Evolutionary conservation across 2,329 filamentous ascomycete genomes (phyloP).

Genomic region (Coniella vitis): DNA sequence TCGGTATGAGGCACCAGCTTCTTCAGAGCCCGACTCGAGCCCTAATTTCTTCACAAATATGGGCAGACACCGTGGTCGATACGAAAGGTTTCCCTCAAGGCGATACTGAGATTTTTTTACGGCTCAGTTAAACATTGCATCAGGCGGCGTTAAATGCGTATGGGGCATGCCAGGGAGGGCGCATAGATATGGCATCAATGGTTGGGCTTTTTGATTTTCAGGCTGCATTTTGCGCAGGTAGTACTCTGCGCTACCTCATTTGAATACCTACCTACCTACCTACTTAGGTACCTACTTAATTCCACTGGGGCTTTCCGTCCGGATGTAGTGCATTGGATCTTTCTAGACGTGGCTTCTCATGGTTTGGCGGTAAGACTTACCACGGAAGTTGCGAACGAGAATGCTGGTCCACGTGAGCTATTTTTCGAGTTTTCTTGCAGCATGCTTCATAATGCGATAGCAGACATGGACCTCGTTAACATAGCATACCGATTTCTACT

Average conservation of each 20-base stretch:
- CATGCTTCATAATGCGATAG: no score
- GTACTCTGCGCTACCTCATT: neutral
- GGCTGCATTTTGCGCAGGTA: neutral
- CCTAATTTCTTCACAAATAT: slow-evolving; percentile 31
- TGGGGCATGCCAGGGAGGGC: slow-evolving; percentile 1
- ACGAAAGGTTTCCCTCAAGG: slow-evolving; percentile 36
- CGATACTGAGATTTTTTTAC: slow-evolving; percentile 9
- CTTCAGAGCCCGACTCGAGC: slow-evolving; percentile 10
- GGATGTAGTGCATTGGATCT: neutral
- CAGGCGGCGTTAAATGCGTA: slow-evolving; percentile 10
- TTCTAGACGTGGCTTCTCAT: neutral
- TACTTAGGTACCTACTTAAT: no score
- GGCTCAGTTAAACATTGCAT: slow-evolving; percentile 7
- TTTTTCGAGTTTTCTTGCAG: neutral
- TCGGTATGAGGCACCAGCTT: slow-evolving; percentile 5
- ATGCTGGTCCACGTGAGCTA: neutral
- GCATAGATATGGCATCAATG: slow-evolving; percentile 6
- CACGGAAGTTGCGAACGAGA: neutral
- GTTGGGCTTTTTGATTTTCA: neutral
- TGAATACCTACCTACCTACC: neutral
- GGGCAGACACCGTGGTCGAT: slow-evolving; percentile 28
- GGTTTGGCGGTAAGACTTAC: neutral
- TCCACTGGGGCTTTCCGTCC: neutral
- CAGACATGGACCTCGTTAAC: neutral
- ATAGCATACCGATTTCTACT: neutral